Conservation (phyloP, 169 alveolate genomes). For the Cyclospora cayetanensis region DNA sequence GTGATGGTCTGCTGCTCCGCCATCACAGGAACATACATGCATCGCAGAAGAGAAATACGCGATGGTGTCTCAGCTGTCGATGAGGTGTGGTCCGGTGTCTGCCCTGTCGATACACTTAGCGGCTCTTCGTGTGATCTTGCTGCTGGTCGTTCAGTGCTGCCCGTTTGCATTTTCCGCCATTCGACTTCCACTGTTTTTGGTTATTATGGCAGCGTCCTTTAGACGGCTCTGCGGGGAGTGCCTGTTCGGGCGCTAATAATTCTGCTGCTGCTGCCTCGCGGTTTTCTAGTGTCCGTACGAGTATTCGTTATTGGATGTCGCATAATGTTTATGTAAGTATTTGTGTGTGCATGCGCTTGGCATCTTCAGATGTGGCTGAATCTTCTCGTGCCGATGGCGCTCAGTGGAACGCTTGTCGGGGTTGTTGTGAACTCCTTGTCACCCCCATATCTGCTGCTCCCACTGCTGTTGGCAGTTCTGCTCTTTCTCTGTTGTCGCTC, state of each 20-base stretch:
- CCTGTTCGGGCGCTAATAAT: background rate
- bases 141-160: constrained; percentile 76
- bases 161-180: too few species aligned
- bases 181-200: too few species aligned
- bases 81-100: constrained; percentile 37
- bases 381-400: constrained; percentile 82
- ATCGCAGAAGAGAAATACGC: constrained; percentile 32
- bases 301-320: too few species aligned
- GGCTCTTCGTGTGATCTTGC: constrained; percentile 25
- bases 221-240: constrained; percentile 76
- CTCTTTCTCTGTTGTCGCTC: constrained; percentile 54
- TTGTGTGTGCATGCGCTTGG: background rate
- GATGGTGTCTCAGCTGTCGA: constrained; percentile 24
- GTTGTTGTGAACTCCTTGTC: constrained; percentile 80
- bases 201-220: too few species aligned
- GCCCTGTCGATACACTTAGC: constrained; percentile 72
- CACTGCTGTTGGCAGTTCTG: constrained; percentile 64
- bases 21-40: constrained; percentile 49
- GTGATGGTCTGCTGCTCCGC: constrained; percentile 84
- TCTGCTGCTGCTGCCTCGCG: background rate
- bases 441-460: constrained; percentile 69
- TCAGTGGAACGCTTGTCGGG: constrained; percentile 87
- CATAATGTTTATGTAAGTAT: background rate
- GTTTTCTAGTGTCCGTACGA: too few species aligned
- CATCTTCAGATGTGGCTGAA: constrained; percentile 70